Evolutionary conservation across 2,329 filamentous ascomycete species (phyloP).

Genomic region (Herpotrichia juniperi): DNA sequence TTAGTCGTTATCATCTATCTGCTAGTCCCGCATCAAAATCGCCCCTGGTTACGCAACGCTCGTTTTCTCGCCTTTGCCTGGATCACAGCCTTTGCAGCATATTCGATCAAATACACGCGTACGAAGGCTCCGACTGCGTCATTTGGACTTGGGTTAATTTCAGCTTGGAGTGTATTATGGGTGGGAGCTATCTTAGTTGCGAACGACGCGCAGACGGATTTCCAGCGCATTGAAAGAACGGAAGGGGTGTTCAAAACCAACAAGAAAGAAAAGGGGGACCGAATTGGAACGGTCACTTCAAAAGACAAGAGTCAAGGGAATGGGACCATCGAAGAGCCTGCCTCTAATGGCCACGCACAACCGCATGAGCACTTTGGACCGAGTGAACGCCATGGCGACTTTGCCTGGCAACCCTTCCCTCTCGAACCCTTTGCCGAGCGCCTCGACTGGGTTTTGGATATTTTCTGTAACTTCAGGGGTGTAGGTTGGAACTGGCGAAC

Average conservation of each 20-base stretch:
- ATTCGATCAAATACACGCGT: slow-evolving; percentile 52
- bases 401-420: slow-evolving; percentile 63
- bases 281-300: background rate
- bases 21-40: slow-evolving; percentile 55
- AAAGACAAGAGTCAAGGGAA: background rate
- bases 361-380: slow-evolving; percentile 30
- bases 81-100: slow-evolving; percentile 51
- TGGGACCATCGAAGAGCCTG: background rate
- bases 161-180: slow-evolving; percentile 62
- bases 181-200: slow-evolving; percentile 59
- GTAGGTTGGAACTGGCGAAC: slow-evolving; percentile 66
- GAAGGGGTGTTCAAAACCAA: slow-evolving; percentile 27
- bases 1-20: slow-evolving; percentile 56
- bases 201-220: slow-evolving; percentile 62
- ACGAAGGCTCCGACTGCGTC: slow-evolving; percentile 58
- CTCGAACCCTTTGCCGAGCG: slow-evolving; percentile 54
- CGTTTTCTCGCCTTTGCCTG: slow-evolving; percentile 55
- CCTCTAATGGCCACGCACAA: slow-evolving; percentile 8
- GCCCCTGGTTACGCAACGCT: slow-evolving; percentile 45
- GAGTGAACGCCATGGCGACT: slow-evolving; percentile 39
- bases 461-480: slow-evolving; percentile 64
- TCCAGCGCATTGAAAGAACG: slow-evolving; percentile 60
- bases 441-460: slow-evolving; percentile 63
- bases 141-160: slow-evolving; percentile 61
- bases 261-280: slow-evolving; percentile 1